Evolutionary conservation across 1,284 basidiomycete genomes (phyloP), one percentile per base, ranked within the genome.

Genomic region (Gomphus bonarii): DNA sequence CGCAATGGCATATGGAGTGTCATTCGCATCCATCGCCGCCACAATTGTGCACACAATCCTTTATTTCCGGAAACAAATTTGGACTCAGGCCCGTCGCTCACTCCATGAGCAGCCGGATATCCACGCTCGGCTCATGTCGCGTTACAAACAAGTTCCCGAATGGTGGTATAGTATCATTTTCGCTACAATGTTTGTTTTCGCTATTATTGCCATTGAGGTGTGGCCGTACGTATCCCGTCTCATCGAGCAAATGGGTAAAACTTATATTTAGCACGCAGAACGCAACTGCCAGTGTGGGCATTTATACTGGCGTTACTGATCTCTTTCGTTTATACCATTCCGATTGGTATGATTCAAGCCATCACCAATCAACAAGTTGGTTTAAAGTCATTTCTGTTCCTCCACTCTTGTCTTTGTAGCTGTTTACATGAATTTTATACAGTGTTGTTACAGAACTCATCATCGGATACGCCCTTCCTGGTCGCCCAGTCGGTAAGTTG

Each of bases 71-170:
- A 81, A 81, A 60, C 79, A 82, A 44, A 85, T 93, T 58, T 80
- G 79, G 71, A 67, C 73, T 31, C 78, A 81, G 51, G 77, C 81
- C 31, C 69, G 84, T 25, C 73, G 78, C 38, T 77, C 80, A 33
- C 68, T 84, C 52, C 70, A 75, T 10, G 87, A 91, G 65, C 84
- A 86, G 63, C 84, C 88, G 11, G 91, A 94, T 67, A 80, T 94
- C 16, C 91, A 94, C 68, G 81, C 81, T 10, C 75, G 77, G 49
- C 75, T 94, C 38, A 95, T 95, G 91, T 72, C 80, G 10, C 72
- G 76, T 56, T 95, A 95, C 69, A 74, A 71, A 2, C 81, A 85
- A 66, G 85, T 90, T 0, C 87, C 88, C 1, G 78, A 87, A 61
- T 90, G 85, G 85, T 42, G 25, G 25, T n/a, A 48, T 20, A 58